Conservation (phyloP, 495 filamentous ascomycete species). For the Penicillium samsonianum region DNA sequence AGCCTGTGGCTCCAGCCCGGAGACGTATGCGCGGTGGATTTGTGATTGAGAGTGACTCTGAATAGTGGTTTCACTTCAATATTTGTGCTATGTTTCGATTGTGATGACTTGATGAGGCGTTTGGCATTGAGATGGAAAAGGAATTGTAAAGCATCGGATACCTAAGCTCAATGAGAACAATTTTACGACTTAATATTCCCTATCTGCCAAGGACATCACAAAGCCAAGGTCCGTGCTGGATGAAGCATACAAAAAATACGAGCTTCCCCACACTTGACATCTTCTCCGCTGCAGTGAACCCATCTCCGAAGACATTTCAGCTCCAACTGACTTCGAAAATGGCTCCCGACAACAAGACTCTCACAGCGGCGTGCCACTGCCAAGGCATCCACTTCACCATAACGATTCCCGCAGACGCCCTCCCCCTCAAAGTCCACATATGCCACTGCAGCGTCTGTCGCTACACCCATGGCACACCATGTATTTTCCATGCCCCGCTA, state of each 20-base stretch:
- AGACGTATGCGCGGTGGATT: conserved; percentile 49
- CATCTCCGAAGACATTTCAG: background rate
- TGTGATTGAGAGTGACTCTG: conserved; percentile 54
- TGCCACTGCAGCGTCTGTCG: conserved; percentile 69
- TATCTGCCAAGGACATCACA: background rate
- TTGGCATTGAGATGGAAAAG: conserved; percentile 20
- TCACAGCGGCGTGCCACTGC: conserved; percentile 56
- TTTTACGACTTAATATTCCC: conserved; percentile 1
- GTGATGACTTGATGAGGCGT: conserved; percentile 38
- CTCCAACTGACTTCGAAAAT: background rate
- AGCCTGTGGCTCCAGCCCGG: conserved; percentile 31
- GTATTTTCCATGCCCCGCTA: conserved; percentile 49
- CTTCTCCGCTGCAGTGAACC: background rate
- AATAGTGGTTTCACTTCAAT: conserved; percentile 27
- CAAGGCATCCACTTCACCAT: conserved; percentile 38
- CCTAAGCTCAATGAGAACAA: conserved; percentile 9
- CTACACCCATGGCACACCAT: conserved; percentile 57
- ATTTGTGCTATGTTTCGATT: conserved; percentile 13
- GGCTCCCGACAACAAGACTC: conserved; percentile 13
- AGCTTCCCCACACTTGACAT: background rate
- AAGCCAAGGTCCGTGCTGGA: background rate
- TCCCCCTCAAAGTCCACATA: conserved; percentile 43
- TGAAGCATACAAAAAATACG: conserved; percentile 1
- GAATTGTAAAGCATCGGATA: conserved; percentile 18
- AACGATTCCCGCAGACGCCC: conserved; percentile 21